Conservation (phyloP, 306 rosid genomes). For the Potentilla sterilis region DNA sequence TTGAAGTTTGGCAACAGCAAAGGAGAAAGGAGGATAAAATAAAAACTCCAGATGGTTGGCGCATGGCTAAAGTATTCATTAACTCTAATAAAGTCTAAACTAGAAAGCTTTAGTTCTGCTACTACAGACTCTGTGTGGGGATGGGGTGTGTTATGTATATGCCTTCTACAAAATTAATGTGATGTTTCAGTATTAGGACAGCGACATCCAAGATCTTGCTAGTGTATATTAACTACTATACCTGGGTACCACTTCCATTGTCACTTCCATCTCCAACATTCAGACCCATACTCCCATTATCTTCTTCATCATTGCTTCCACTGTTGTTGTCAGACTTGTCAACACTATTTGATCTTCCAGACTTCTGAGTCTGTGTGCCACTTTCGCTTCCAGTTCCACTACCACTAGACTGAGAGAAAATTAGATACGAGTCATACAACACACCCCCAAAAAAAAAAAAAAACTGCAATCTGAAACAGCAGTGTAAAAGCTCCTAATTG, state of each 20-base stretch:
- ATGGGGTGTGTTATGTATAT: neutral
- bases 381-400: constrained; percentile 94
- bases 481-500: neutral
- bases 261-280: constrained; percentile 70
- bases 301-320: constrained; percentile 74
- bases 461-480: neutral
- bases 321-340: constrained; percentile 53
- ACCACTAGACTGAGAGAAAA: constrained; percentile 72
- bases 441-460: neutral
- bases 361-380: constrained; percentile 74
- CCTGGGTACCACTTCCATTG: constrained; percentile 92
- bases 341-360: constrained; percentile 63
- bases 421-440: constrained; percentile 2
- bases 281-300: constrained; percentile 56
- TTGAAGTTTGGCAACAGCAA: neutral
- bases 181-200: neutral
- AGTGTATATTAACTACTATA: constrained; percentile 24
- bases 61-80: neutral
- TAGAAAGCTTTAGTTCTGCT: neutral
- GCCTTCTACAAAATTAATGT: neutral
- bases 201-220: constrained; percentile 16
- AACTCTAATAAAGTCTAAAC: neutral
- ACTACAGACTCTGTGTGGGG: neutral
- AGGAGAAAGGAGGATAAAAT: neutral
- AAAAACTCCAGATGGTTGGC: neutral